Percentiles rank a stretch among this genome's conserved stretches.
These are phyloP conservation scores for Castanea mollissima DNA, from an alignment of 306 rosid genomes.

Conservation along the genomic window DNA sequence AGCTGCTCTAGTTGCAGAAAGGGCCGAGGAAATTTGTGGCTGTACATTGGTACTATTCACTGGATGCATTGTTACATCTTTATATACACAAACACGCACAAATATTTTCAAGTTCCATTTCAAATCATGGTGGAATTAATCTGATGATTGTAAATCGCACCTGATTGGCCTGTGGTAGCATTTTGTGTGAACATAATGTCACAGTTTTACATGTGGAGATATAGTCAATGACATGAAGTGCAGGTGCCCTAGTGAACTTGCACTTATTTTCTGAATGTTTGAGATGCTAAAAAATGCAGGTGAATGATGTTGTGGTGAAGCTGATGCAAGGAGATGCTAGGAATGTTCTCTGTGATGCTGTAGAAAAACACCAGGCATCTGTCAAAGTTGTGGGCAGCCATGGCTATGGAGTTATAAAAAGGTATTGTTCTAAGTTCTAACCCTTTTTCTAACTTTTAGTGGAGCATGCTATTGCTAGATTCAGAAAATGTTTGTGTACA, in stretches of 20 bases:
- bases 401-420: slow-evolving; percentile 71
- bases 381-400: slow-evolving; percentile 71
- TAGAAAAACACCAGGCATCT: slow-evolving; percentile 65
- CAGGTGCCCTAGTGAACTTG: not conserved
- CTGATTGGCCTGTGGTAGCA: too few species aligned
- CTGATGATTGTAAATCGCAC: too few species aligned
- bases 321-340: slow-evolving; percentile 71
- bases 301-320: slow-evolving; percentile 33
- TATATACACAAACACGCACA: too few species aligned
- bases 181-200: too few species aligned
- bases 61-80: not conserved
- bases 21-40: slow-evolving; percentile 43
- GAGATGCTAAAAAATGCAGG: slow-evolving; percentile 24
- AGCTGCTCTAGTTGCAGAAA: slow-evolving; percentile 25
- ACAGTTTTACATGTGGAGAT: too few species aligned
- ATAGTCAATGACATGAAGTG: too few species aligned
- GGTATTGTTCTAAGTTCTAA: slow-evolving; percentile 27
- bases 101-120: too few species aligned
- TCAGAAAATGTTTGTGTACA: too few species aligned
- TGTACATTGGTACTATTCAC: slow-evolving; percentile 33
- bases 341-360: slow-evolving; percentile 71
- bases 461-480: not conserved
- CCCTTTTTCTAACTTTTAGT: not conserved
- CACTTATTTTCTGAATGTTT: not conserved
- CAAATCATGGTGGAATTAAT: too few species aligned